These are phyloP conservation scores for Trichoderma polysporum DNA, from an alignment of 2,329 filamentous ascomycete genomes.

Conservation along the genomic window DNA sequence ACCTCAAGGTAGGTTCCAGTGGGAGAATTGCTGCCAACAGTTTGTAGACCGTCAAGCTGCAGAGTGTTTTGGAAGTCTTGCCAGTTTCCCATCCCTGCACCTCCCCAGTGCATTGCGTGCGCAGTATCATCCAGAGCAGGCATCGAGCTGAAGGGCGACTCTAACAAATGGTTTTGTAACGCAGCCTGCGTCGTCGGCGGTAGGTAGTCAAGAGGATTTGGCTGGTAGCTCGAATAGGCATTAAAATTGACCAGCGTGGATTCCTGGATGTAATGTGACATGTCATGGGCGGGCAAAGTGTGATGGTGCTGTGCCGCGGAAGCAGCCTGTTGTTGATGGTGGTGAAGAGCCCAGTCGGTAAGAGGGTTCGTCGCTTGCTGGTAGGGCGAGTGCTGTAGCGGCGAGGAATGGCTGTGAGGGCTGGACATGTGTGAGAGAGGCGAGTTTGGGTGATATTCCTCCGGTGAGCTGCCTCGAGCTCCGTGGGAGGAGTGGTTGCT, in stretches of 20 bases:
- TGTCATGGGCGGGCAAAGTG: conserved; percentile 43
- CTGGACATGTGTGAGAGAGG: conserved; percentile 53
- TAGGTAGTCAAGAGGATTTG: conserved; percentile 59
- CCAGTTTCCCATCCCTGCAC: conserved; percentile 68
- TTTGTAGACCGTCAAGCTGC: conserved; percentile 52
- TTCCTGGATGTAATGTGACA: conserved; percentile 57
- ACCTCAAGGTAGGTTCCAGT: conserved; percentile 72
- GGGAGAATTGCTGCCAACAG: conserved; percentile 47
- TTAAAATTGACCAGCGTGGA: conserved; percentile 56
- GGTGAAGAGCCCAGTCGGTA: conserved; percentile 62
- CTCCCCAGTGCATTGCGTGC: conserved; percentile 59
- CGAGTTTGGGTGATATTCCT: conserved; percentile 49
- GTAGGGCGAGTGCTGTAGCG: conserved; percentile 55
- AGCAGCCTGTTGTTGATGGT: conserved; percentile 47
- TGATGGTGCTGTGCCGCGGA: conserved; percentile 32
- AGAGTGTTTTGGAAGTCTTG: conserved; percentile 69
- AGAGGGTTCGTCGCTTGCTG: conserved; percentile 52
- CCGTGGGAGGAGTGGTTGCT: conserved; percentile 38
- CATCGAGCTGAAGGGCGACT: conserved; percentile 60
- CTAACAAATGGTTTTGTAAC: conserved; percentile 62
- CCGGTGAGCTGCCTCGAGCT: conserved; percentile 50
- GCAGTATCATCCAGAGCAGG: conserved; percentile 55
- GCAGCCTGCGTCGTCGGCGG: conserved; percentile 62
- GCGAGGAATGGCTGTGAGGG: conserved; percentile 50
- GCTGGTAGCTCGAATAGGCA: conserved; percentile 54